Evolutionary conservation across 2,329 filamentous ascomycete species (phyloP).

Genomic region (Aspergillus latus): DNA sequence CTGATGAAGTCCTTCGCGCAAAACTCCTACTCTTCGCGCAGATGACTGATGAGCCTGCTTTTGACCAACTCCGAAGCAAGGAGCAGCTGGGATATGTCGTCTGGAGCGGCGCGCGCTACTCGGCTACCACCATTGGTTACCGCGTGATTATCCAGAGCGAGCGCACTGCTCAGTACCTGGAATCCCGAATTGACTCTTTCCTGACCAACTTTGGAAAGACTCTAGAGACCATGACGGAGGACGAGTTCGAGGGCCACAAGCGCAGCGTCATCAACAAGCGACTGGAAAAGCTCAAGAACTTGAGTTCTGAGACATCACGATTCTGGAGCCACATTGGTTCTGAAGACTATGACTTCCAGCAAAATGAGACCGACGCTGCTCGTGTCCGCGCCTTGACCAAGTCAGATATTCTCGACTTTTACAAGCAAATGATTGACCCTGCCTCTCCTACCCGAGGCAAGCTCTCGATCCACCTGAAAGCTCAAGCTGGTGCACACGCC

Average conservation of each 20-base stretch:
- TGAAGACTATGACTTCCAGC: constrained; percentile 87
- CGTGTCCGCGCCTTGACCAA: constrained; percentile 74
- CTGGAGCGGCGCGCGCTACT: constrained; percentile 72
- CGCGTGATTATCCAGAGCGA: constrained; percentile 93
- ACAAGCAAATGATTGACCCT: constrained; percentile 71
- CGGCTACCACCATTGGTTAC: constrained; percentile 78
- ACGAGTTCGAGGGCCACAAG: constrained; percentile 88
- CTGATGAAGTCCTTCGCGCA: constrained; percentile 69
- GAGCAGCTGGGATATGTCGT: constrained; percentile 98
- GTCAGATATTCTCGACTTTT: constrained; percentile 77
- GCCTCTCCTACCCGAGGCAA: constrained; percentile 74
- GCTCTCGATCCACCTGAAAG: constrained; percentile 77
- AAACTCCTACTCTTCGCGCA: constrained; percentile 81
- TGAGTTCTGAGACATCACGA: constrained; percentile 77
- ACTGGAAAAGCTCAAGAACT: constrained; percentile 88
- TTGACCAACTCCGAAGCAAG: constrained; percentile 92
- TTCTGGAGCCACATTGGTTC: constrained; percentile 83
- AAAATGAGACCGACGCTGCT: constrained; percentile 75
- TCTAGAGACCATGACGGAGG: constrained; percentile 72
- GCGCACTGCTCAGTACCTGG: constrained; percentile 76
- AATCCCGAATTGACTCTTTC: constrained; percentile 85
- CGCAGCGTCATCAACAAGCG: constrained; percentile 82
- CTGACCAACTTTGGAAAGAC: constrained; percentile 65
- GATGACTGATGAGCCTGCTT: constrained; percentile 88
- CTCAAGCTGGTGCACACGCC: constrained; percentile 60